Base-by-base conservation (phyloP, 2,329 filamentous ascomycete species). In the Monosporascus cannonballus region DNA sequence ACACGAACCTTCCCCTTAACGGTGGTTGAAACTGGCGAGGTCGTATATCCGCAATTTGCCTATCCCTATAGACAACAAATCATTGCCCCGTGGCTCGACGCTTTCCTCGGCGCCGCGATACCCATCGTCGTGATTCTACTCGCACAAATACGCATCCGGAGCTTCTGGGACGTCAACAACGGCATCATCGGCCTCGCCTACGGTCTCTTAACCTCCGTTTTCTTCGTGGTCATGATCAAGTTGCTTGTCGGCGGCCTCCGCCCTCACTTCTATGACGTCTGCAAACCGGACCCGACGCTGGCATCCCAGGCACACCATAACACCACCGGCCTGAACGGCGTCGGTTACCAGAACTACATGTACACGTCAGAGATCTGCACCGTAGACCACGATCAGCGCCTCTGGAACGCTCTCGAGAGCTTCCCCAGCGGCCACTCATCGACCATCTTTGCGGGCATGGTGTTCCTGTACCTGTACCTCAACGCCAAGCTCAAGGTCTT, bases 401-500 rank as follows among this genome's bases (percentile, higher is more conserved):
- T 88, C 61, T 77, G 85, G 61, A 78, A 85, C 56, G 75, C 77
- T 5, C 74, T 88, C 36, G 81, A 85, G 38, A 81, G 79, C 1
- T 86, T 89, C 60, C 86, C 86, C 0, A 86, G 82, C 6, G 86
- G 86, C 1, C 86, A 89, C 65, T 78, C 83, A 1, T 84, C 83
- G 0, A 81, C 80, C 1, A 82, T 83, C 0, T 86, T 84, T 54
- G 81, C 84, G 0, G 81, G 81, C 2, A 83, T 81, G 56, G 74
- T 83, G 7, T 89, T 81, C 63, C 69, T 89, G 7, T 84, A 77
- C 58, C 71, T 89, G 11, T 89, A 87, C 71, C 73, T 88, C 25
- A 88, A 89, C 61, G 85, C 83, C 36, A 89, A 89, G 70, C 71
- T 89, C 39, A 89, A 89, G 70, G 78, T 87, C 49, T 87, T 80